phyloP scores from a whole-genome alignment of 441 rosid genomes.

The Jatropha multifida region DNA sequence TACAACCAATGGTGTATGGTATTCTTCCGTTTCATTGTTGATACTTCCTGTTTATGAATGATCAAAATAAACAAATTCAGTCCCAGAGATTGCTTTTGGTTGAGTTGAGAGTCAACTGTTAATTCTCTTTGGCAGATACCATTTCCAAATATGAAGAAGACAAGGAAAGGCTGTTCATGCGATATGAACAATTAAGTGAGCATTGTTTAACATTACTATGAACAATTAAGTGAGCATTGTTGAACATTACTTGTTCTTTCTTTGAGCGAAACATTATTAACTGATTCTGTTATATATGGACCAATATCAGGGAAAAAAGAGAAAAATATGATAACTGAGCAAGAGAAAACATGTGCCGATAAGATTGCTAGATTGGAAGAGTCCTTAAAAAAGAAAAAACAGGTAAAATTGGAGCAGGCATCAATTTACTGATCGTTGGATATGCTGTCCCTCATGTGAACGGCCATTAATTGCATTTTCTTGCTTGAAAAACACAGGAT shows the following conservation, averaged over 20 bases:
- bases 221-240: slow-evolving; percentile 65
- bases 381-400: slow-evolving; percentile 70
- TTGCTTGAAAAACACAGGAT: slow-evolving; percentile 42
- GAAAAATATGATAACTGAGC: slow-evolving; percentile 60
- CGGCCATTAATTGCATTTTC: not conserved
- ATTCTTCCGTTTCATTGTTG: not conserved
- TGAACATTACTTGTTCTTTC: slow-evolving; percentile 7
- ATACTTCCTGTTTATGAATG: not conserved
- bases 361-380: slow-evolving; percentile 49
- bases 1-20: too few relatives aligned
- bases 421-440: not conserved
- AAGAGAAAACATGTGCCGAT: slow-evolving; percentile 60
- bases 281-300: slow-evolving; percentile 18
- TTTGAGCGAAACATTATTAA: slow-evolving; percentile 13
- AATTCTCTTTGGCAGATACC: slow-evolving; percentile 44
- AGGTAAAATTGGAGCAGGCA: slow-evolving; percentile 34
- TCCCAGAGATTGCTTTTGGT: slow-evolving; percentile 1
- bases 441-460: not conserved
- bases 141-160: slow-evolving; percentile 72
- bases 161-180: slow-evolving; percentile 66
- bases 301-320: slow-evolving; percentile 40
- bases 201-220: slow-evolving; percentile 26
- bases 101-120: not conserved
- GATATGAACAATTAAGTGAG: slow-evolving; percentile 83
- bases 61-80: too few relatives aligned